Evolutionary conservation across 257 asterid species (phyloP).

Genomic region (Cordia subcordata): DNA sequence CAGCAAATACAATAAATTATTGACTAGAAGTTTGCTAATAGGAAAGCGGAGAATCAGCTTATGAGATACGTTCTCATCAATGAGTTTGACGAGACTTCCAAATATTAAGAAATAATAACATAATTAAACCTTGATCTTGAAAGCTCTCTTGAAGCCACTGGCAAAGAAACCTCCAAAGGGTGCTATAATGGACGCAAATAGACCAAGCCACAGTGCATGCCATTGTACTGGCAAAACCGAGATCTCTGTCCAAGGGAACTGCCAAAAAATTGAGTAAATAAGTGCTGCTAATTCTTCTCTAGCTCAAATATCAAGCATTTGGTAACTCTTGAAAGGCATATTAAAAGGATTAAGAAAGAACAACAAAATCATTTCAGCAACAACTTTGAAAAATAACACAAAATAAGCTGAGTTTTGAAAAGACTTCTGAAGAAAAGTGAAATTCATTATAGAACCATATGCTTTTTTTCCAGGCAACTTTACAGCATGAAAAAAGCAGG

Average conservation of each 20-base stretch:
- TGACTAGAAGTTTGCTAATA: no score
- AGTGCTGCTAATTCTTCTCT: background rate
- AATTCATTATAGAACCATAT: no score
- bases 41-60: background rate
- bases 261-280: slow-evolving; percentile 1
- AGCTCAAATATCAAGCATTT: background rate
- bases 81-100: background rate
- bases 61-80: background rate
- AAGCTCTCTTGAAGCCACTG: slow-evolving; percentile 97
- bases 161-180: slow-evolving; percentile 99
- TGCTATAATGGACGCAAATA: slow-evolving; percentile 92
- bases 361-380: no score
- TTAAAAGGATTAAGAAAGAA: no score
- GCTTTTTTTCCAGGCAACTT: no score
- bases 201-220: slow-evolving; percentile 76
- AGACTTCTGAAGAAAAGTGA: no score
- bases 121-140: slow-evolving; percentile 74
- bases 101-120: no score
- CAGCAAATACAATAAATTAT: background rate
- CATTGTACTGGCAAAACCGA: slow-evolving; percentile 69
- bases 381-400: no score
- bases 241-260: slow-evolving; percentile 72
- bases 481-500: no score
- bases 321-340: no score
- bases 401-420: no score